phyloP scores from a whole-genome alignment of 106 monocot genomes.

The Dendrobium huoshanense region DNA sequence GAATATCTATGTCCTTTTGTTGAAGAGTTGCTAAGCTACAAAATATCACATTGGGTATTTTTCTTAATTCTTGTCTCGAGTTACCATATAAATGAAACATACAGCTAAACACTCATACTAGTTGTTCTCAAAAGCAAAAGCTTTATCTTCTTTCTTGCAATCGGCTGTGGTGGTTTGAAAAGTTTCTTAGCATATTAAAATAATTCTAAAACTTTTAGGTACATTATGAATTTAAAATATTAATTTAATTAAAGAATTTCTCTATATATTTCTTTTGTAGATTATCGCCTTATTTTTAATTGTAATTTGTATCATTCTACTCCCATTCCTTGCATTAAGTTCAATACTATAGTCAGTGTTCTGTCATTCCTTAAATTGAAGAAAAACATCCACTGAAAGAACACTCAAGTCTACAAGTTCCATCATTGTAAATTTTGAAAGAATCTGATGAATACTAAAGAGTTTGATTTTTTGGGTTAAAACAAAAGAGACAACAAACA shows the following conservation, averaged over 20 bases:
- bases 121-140: not conserved
- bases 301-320: not conserved
- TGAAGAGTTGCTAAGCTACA: conserved; percentile 69
- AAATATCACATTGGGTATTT: conserved; percentile 93
- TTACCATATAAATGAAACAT: not conserved
- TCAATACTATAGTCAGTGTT: not conserved
- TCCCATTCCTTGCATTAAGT: not conserved
- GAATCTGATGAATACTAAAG: not conserved
- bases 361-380: not conserved
- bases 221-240: not conserved
- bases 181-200: not conserved
- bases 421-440: not conserved
- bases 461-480: not conserved
- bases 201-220: not conserved
- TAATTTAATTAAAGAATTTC: not conserved
- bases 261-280: not conserved
- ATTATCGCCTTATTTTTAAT: not conserved
- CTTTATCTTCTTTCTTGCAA: not conserved
- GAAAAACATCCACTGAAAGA: not conserved
- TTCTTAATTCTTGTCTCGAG: not conserved
- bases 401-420: not conserved
- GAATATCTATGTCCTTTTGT: conserved; percentile 82
- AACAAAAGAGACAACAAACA: not conserved
- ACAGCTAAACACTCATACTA: not conserved
- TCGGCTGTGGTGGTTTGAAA: not conserved